Conservation (phyloP, 2,329 filamentous ascomycete genomes). For the Fusarium temperatum region DNA sequence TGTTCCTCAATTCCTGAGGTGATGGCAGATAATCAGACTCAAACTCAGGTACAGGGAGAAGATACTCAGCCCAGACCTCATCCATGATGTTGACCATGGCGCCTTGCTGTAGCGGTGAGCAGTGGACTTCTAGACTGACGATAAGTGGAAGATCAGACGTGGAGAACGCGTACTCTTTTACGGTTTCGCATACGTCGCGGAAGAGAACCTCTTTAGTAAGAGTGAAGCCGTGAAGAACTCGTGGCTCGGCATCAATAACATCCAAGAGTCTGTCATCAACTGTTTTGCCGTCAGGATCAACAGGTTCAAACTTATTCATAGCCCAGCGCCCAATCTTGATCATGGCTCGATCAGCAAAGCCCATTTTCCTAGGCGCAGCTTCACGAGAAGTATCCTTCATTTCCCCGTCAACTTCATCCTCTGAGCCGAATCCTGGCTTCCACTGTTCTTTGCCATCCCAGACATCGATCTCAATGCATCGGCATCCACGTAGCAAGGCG, state of each 20-base stretch:
- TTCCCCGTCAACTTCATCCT: not conserved
- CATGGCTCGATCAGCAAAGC: not conserved
- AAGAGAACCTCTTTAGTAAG: slow-evolving; percentile 85
- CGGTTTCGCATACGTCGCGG: slow-evolving; percentile 82
- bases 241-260: slow-evolving; percentile 54
- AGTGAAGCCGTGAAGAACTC: slow-evolving; percentile 84
- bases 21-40: slow-evolving; percentile 63
- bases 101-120: slow-evolving; percentile 81
- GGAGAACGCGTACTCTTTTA: slow-evolving; percentile 80
- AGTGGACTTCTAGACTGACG: slow-evolving; percentile 90
- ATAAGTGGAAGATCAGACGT: slow-evolving; percentile 83
- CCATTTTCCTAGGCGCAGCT: not conserved
- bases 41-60: slow-evolving; percentile 69
- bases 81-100: slow-evolving; percentile 95
- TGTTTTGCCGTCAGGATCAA: not conserved
- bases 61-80: slow-evolving; percentile 79
- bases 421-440: not conserved
- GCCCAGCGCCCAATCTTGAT: not conserved
- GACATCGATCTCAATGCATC: slow-evolving; percentile 93
- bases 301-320: not conserved
- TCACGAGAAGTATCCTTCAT: not conserved
- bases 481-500: slow-evolving; percentile 78
- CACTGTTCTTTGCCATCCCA: slow-evolving; percentile 77
- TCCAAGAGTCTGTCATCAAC: not conserved
- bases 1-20: slow-evolving; percentile 75